These are phyloP conservation scores for Tetrapisispora arboricola DNA, from an alignment of 805 yeast species.

Conservation along the genomic window DNA sequence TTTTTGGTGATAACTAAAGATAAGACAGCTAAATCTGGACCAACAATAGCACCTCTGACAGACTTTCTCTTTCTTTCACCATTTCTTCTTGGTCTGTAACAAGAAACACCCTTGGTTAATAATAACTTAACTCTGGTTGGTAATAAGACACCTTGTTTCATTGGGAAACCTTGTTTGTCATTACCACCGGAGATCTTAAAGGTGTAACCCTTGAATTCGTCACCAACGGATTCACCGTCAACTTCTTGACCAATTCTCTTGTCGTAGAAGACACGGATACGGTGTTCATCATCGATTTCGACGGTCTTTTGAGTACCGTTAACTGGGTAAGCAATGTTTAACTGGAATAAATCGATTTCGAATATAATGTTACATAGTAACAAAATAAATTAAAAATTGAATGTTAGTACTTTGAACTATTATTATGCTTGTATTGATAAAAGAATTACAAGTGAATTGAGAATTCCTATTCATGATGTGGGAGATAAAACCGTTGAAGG, in stretches of 20 bases:
- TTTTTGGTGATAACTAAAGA: conserved; percentile 91
- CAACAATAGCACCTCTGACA: conserved; percentile 99
- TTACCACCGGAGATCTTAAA: conserved; percentile 99
- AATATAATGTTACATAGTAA: conserved; percentile 13
- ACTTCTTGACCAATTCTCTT: conserved; percentile 99
- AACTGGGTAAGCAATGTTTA: conserved; percentile 99
- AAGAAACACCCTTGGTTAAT: conserved; percentile 87
- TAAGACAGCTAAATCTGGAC: conserved; percentile 91
- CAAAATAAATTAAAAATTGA: not conserved
- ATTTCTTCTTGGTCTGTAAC: conserved; percentile 99
- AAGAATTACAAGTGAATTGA: not conserved
- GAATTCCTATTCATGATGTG: too few relatives aligned
- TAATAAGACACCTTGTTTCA: conserved; percentile 99
- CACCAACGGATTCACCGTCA: conserved; percentile 96
- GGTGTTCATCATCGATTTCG: conserved; percentile 98
- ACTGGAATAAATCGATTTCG: conserved; percentile 36
- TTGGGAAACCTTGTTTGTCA: conserved; percentile 99
- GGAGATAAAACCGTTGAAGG: too few relatives aligned
- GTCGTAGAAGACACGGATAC: conserved; percentile 95
- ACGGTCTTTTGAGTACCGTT: conserved; percentile 98
- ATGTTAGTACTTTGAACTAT: not conserved
- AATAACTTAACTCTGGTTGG: conserved; percentile 98
- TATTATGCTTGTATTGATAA: too few relatives aligned
- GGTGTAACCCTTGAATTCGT: conserved; percentile 98
- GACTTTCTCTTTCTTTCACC: conserved; percentile 99